phyloP scores from a whole-genome alignment of 441 rosid species.

The California macrophylla region DNA sequence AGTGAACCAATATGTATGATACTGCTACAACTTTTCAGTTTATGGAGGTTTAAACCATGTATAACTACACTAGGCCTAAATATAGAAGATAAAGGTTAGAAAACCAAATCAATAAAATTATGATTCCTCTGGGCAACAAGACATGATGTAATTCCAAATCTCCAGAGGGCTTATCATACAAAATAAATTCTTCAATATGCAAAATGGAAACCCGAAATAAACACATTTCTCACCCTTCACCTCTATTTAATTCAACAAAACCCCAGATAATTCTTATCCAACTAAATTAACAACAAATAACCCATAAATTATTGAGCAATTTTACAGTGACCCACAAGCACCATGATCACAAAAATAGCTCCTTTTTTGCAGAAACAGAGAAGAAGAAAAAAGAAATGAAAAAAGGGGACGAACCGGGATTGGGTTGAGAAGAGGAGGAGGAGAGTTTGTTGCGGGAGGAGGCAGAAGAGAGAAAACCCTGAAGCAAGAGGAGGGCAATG shows the following conservation, averaged over 20 bases:
- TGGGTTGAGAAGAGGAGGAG: constrained; percentile 23
- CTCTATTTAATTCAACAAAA: neutral
- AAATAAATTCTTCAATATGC: neutral
- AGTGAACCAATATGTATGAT: neutral
- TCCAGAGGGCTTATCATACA: neutral
- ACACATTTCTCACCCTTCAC: neutral
- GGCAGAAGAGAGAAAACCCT: constrained; percentile 35
- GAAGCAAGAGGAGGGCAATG: constrained; percentile 53
- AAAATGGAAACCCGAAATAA: no score
- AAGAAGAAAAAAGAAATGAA: neutral
- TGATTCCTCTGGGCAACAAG: neutral
- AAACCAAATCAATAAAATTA: neutral
- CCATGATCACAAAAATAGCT: neutral
- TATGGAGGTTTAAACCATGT: neutral
- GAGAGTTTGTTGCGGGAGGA: constrained; percentile 27
- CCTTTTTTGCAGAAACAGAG: neutral
- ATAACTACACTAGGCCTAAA: neutral
- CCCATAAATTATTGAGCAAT: neutral
- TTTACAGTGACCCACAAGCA: neutral
- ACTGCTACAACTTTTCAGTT: neutral
- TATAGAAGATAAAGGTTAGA: no score
- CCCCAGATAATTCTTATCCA: neutral
- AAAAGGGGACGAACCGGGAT: constrained; percentile 26
- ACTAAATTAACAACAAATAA: neutral
- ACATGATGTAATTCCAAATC: neutral